Evolutionary conservation across 2,329 filamentous ascomycete genomes (phyloP).

Genomic region (Samsoniella hepiali): DNA sequence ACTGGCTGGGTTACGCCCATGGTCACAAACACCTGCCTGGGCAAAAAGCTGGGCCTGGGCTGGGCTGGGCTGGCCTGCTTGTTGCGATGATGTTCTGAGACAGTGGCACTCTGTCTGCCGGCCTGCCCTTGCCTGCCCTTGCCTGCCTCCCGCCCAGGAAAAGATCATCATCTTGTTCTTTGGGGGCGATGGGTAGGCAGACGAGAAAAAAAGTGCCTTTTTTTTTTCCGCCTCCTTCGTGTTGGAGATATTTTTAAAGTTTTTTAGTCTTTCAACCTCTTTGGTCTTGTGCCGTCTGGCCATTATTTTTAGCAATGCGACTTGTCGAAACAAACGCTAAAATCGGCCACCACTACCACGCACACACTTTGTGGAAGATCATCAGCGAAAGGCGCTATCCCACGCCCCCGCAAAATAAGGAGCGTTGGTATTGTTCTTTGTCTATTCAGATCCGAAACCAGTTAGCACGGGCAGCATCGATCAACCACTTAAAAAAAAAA

Average conservation of each 20-base stretch:
- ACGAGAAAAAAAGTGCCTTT: not conserved
- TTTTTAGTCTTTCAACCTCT: too few relatives aligned
- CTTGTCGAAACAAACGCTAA: too few relatives aligned
- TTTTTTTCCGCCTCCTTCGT: not conserved
- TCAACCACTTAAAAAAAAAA: not conserved
- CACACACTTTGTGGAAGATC: too few relatives aligned
- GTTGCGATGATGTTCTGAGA: not conserved
- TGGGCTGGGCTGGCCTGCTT: not conserved
- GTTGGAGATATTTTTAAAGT: too few relatives aligned
- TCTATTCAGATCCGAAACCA: slow-evolving; percentile 6
- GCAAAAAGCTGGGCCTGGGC: not conserved
- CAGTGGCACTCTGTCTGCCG: not conserved
- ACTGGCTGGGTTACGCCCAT: not conserved
- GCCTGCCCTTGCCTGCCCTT: not conserved
- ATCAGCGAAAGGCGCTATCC: too few relatives aligned
- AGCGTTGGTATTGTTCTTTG: slow-evolving; percentile 3
- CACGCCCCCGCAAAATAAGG: not conserved
- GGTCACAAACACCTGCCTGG: not conserved
- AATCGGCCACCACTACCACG: too few relatives aligned
- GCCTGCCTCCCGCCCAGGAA: too few relatives aligned
- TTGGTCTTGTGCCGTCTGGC: too few relatives aligned
- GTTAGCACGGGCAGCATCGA: not conserved
- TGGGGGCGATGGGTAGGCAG: not conserved
- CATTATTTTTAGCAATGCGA: too few relatives aligned
- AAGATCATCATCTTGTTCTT: not conserved